Percentiles rank a stretch among this genome's conserved stretches.
Conservation (phyloP, 1,139 yeast genomes). For the Kurtzmaniella quercitrusa region DNA sequence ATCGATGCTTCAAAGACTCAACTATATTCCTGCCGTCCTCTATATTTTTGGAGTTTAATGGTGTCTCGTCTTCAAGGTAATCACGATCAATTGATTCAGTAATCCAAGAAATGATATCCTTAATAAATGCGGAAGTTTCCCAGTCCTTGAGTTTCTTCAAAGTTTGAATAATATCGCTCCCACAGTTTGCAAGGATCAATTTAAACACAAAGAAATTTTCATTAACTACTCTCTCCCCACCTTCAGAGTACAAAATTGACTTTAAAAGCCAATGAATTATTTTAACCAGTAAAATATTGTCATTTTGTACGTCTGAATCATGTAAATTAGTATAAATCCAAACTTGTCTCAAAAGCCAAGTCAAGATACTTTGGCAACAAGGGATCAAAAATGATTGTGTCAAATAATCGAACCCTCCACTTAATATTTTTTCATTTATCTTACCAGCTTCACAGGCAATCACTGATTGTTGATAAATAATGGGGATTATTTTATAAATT, state of each 20-base stretch:
- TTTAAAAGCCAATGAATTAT: slow-evolving; percentile 3
- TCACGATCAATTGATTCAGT: slow-evolving; percentile 11
- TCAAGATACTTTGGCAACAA: slow-evolving; percentile 32
- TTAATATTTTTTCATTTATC: slow-evolving; percentile 32
- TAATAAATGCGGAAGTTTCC: slow-evolving; percentile 13
- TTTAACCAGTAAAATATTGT: slow-evolving; percentile 7
- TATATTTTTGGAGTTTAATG: background rate
- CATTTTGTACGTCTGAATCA: slow-evolving; percentile 8
- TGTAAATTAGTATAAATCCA: slow-evolving; percentile 9
- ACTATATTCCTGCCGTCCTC: slow-evolving; percentile 3
- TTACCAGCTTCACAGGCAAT: slow-evolving; percentile 54
- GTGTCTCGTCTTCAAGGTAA: slow-evolving; percentile 5
- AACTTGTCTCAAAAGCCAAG: slow-evolving; percentile 23
- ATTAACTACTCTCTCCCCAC: slow-evolving; percentile 5
- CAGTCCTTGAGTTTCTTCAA: slow-evolving; percentile 13
- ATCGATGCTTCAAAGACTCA: slow-evolving; percentile 8
- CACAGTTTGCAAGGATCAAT: slow-evolving; percentile 21
- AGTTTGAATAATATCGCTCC: slow-evolving; percentile 15
- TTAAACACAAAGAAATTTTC: slow-evolving; percentile 21
- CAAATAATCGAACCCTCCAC: slow-evolving; percentile 43
- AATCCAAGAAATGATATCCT: slow-evolving; percentile 14
- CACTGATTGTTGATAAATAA: slow-evolving; percentile 69
- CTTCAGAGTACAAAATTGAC: slow-evolving; percentile 2
- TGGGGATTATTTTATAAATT: slow-evolving; percentile 64
- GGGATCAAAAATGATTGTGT: slow-evolving; percentile 41